Evolutionary conservation across 169 alveolate species (phyloP), one percentile per base, ranked within the genome.

Genomic region (Plasmodium berghei): DNA sequence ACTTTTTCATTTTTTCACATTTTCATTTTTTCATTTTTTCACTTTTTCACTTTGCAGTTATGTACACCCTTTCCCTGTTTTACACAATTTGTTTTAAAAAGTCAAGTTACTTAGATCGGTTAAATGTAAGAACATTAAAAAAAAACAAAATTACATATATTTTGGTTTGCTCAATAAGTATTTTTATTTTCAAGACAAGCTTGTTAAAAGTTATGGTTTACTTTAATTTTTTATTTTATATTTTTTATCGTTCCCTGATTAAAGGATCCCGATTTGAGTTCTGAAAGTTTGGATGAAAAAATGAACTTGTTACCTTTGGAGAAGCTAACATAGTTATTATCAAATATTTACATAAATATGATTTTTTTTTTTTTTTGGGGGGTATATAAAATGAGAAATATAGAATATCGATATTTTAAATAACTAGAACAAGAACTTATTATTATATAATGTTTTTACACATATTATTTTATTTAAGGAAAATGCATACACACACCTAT

Each of bases 281-380:
- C 62, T 18, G 88, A 75, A 22, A 63, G 18, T 42, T 6, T 75
- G 6, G 88, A 75, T 26, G 88, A 75, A 45, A 42, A 61, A 20
- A 75, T 75, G 75, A 75, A 75, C 2, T 40, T 75, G 0, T 34
- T 75, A n/a, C 88, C 88, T 9, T 20, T 75, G 56, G 88, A 75
- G 45, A 75, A 34, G 40, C 48, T 75, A 20, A 75, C 88, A 18
- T 75, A 55, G 45, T 28, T 24, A 4, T 9, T 6, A 4, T 9
- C 1, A 34, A 18, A 22, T 12, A 69, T 66, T 22, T 66, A 28
- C 12, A 14, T 8, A 48, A 34, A 34, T 4, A 28, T 28, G 3
- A 24, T 28, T 66, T 8, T 67, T 46, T 46, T 26, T 22, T 18
- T 52, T 26, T 24, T 16, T 34, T 69, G 48, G 22, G 0, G 48